These are phyloP conservation scores for Yamadazyma membranifaciens DNA, from an alignment of 1,139 yeast species.

Conservation along the genomic window DNA sequence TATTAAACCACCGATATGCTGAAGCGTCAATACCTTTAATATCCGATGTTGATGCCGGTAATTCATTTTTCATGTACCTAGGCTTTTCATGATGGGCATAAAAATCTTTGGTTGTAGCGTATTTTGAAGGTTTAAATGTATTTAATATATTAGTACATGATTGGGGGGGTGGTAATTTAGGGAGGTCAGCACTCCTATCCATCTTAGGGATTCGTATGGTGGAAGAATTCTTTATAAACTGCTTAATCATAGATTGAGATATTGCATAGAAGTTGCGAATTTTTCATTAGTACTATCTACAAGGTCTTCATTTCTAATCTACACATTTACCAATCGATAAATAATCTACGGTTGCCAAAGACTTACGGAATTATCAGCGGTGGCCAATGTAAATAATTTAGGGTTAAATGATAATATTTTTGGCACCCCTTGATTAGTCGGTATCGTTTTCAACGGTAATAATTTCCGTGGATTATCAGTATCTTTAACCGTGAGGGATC, in stretches of 20 bases:
- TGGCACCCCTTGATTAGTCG: constrained; percentile 43
- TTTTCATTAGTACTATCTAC: not conserved
- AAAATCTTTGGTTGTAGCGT: constrained; percentile 7
- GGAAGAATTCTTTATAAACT: constrained; percentile 6
- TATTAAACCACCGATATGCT: constrained; percentile 19
- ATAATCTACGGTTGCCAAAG: constrained; percentile 35
- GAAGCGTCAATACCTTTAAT: constrained; percentile 37
- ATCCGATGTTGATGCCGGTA: constrained; percentile 32
- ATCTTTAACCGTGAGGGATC: constrained; percentile 15
- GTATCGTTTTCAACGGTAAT: constrained; percentile 25
- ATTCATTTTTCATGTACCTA: constrained; percentile 8
- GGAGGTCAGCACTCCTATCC: not conserved
- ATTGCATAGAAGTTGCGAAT: constrained; percentile 3
- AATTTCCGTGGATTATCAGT: constrained; percentile 23
- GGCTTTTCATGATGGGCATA: constrained; percentile 11
- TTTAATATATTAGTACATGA: not conserved
- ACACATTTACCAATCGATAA: too few species aligned
- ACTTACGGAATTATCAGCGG: constrained; percentile 64
- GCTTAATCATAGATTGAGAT: constrained; percentile 1
- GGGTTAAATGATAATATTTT: constrained; percentile 77
- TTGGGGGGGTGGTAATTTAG: too few species aligned
- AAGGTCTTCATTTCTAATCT: too few species aligned
- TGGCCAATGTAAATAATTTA: constrained; percentile 67
- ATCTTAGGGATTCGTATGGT: constrained; percentile 4
- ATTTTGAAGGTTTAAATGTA: constrained; percentile 5